These are phyloP conservation scores for Solanum neorickii DNA, from an alignment of 257 asterid species.

Conservation along the genomic window DNA sequence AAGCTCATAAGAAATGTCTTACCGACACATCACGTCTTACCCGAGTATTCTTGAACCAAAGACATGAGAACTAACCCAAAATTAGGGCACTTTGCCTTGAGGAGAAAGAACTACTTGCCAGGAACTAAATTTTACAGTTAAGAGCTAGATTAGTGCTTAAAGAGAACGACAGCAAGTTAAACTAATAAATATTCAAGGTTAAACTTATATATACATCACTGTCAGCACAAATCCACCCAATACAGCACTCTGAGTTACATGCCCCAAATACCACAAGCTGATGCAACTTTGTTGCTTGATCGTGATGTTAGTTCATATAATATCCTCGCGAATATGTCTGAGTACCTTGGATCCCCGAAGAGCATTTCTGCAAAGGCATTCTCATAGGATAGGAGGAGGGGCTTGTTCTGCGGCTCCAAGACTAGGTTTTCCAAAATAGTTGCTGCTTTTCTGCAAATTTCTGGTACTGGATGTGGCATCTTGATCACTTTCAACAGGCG, in stretches of 20 bases:
- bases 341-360: constrained; percentile 60
- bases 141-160: not conserved
- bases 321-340: constrained; percentile 84
- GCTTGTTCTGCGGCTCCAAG: constrained; percentile 93
- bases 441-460: constrained; percentile 92
- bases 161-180: not conserved
- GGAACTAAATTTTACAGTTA: not conserved
- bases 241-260: constrained; percentile 22
- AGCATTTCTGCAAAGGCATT: constrained; percentile 89
- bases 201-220: not conserved
- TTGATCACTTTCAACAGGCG: constrained; percentile 72
- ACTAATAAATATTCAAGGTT: not conserved
- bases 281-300: constrained; percentile 57
- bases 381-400: constrained; percentile 57
- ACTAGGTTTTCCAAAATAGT: constrained; percentile 81
- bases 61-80: not conserved
- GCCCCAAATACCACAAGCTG: constrained; percentile 97
- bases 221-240: not conserved
- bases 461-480: constrained; percentile 86
- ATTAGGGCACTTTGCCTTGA: not conserved
- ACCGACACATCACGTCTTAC: not conserved
- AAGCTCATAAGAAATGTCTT: not conserved
- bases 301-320: constrained; percentile 73
- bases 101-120: not conserved
- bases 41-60: not conserved